These are phyloP conservation scores for Striga hermonthica DNA, from an alignment of 305 asterid genomes.

Conservation along the genomic window DNA sequence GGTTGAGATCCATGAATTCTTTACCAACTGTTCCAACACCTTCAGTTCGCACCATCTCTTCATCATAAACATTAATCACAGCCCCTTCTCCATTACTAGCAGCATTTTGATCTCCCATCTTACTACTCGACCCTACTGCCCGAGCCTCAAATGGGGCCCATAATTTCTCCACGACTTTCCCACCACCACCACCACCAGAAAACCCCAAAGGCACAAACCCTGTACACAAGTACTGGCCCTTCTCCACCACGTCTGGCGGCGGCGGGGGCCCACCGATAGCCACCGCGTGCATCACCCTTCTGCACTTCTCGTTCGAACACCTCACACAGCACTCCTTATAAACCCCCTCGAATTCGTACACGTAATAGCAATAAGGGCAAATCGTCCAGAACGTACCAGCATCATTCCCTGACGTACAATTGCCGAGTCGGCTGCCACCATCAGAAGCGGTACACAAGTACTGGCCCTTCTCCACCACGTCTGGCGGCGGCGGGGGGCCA, in stretches of 20 bases:
- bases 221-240: constrained; percentile 39
- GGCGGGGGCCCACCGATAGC: constrained; percentile 37
- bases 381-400: constrained; percentile 62
- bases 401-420: constrained; percentile 10
- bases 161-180: constrained; percentile 18
- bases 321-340: constrained; percentile 49
- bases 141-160: constrained; percentile 45
- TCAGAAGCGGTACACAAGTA: constrained; percentile 40
- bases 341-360: constrained; percentile 46
- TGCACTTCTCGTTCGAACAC: constrained; percentile 53
- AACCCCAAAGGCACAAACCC: constrained; percentile 36
- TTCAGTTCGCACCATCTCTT: constrained; percentile 6
- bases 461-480: constrained; percentile 48
- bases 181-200: constrained; percentile 23
- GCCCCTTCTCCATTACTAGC: constrained; percentile 16
- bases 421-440: background rate
- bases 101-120: constrained; percentile 17
- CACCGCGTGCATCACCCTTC: constrained; percentile 46
- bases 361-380: constrained; percentile 62
- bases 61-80: constrained; percentile 35
- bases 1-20: constrained; percentile 15
- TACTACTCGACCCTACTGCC: background rate
- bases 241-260: constrained; percentile 46
- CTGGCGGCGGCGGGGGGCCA: constrained; percentile 42
- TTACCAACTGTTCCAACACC: background rate